Conservation (phyloP, 208 protist species). For the Acanthamoeba culbertsoni region DNA sequence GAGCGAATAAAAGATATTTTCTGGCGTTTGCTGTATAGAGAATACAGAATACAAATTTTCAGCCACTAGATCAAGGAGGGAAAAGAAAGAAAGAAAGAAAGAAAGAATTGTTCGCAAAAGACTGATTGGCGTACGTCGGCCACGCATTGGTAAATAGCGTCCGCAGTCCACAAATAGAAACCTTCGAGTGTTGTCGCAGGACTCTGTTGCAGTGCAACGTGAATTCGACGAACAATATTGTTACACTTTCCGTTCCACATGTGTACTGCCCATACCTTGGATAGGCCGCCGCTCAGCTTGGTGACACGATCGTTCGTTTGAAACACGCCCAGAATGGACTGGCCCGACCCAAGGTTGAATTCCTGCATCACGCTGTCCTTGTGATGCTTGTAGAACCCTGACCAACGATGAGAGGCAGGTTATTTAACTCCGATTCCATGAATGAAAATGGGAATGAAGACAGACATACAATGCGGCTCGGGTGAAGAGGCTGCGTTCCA, state of each 20-base stretch:
- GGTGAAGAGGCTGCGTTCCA: slow-evolving; percentile 7
- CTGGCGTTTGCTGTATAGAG: background rate
- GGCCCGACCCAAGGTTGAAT: background rate
- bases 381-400: slow-evolving; percentile 45
- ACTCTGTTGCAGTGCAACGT: background rate
- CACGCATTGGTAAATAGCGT: background rate
- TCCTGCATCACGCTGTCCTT: slow-evolving; percentile 43
- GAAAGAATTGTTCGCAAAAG: background rate
- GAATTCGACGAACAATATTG: background rate
- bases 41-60: background rate
- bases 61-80: background rate
- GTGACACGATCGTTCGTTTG: background rate
- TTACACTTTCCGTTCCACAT: no score
- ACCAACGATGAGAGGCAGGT: background rate
- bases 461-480: background rate
- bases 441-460: background rate
- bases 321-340: background rate
- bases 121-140: background rate
- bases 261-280: background rate
- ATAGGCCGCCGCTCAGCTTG: background rate
- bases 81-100: background rate
- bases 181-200: background rate
- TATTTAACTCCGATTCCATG: no score
- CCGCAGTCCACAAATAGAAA: background rate
- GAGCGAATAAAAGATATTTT: slow-evolving; percentile 10